Evolutionary conservation across 2,329 filamentous ascomycete species (phyloP), one percentile per base, ranked within the genome.

Genomic region (Chalara sp.): DNA sequence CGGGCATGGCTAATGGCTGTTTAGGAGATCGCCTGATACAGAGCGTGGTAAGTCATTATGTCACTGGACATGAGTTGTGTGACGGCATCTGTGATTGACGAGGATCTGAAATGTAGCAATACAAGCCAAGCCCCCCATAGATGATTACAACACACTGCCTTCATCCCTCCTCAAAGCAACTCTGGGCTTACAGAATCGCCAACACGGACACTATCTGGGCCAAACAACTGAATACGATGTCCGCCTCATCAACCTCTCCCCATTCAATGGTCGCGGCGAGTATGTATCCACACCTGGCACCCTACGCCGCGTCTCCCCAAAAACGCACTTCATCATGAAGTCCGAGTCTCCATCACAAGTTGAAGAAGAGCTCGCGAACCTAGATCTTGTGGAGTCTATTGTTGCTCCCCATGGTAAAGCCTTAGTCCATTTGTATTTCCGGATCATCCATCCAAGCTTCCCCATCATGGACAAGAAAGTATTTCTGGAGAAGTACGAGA

Each of bases 151-250:
- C 64, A 81, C 83, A 64, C 78, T 84, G 55, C 80, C 80, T 32
- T 76, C 78, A 46, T 81, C 79, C 50, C 73, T 84, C 58, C 74
- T 86, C 50, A 83, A 82, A 67, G 76, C 80, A 63, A 84, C 83
- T 12, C 74, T 92, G 50, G 87, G 87, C 55, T 77, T 91, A 56
- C 86, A 91, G 65, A 74, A 80, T 61, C 82, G 87, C 65, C 81
- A 86, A 53, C 87, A 86, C 67, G 87, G 85, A 69, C 84, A 88
- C 66, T 88, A 90, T 63, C 85, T 92, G 58, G 87, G 87, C 29
- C 80, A 85, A 53, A 91, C 86, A 44, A 89, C 86, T 42, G 86
- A 89, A 59, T 87, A 90, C 64, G 87, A 92, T 65, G 84, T 86
- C n/a, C 83, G 83, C 21, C 75, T 92, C 52, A 87, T 91, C 68